Evolutionary conservation across 345 rosid genomes (phyloP), one percentile per base, ranked within the genome.

Genomic region (Sisymbrium irio): DNA sequence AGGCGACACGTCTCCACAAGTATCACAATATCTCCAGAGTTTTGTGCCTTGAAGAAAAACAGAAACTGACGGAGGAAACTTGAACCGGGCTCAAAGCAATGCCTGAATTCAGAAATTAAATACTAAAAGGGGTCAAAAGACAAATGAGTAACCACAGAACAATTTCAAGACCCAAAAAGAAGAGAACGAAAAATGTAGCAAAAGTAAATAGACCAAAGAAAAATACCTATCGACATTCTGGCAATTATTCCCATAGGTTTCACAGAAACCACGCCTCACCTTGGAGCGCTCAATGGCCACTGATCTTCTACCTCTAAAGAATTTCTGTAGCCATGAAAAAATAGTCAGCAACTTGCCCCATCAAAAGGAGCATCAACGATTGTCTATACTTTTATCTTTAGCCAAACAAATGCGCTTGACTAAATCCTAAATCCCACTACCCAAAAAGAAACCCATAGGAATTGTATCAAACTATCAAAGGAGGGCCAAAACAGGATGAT

Each of bases 291-390:
- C 97, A 72, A 76, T 87, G 71, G 83, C 84, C 85, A 82, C 72
- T 39, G 78, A 87, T 79, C 82, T 90, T 80, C 91, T 85, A 50
- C 99, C 98, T 89, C 99, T 89, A 82, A 82, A 95, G 91, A 85
- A 88, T 95, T 90, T 95, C 99, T 95, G 97, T 67, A 83, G 56
- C 72, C 39, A 77, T 2, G 3, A 77, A 63, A 72, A 78, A 69
- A 54, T 36, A 79, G 75, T 87, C 73, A 85, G 77, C 62, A 82
- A 49, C 56, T 73, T 65, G 76, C 4, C 56, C 47, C 62, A 65
- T 44, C 59, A 65, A 12, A 71, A 57, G 35, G 33, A 61, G 37
- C 74, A 25, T 22, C 4, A 45, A 59, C 19, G 27, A 7, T 46
- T 54, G n/a, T 25, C 62, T 55, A 39, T 14, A 15, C 20, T 9